These are phyloP conservation scores for Globisporangium camurandrum DNA, from an alignment of 352 stramenopile genomes.

Conservation along the genomic window DNA sequence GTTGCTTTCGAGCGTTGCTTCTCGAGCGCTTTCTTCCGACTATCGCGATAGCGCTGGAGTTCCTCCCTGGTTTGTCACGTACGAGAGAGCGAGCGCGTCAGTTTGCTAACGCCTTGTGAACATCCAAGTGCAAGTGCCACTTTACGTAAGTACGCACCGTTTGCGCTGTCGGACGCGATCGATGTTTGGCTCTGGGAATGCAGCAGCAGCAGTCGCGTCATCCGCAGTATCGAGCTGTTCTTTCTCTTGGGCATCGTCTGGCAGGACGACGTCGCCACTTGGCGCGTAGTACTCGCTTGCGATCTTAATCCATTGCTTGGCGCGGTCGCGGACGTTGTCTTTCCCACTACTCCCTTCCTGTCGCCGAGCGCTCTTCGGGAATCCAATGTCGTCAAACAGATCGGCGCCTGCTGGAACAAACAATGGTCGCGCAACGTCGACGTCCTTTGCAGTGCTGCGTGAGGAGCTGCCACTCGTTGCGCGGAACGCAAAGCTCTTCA, in stretches of 20 bases:
- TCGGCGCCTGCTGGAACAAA: constrained; percentile 69
- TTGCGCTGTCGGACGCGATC: constrained; percentile 68
- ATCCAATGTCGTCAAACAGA: constrained; percentile 66
- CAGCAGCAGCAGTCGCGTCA: too few species aligned
- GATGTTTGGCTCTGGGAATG: constrained; percentile 60
- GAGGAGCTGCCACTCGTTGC: constrained; percentile 29
- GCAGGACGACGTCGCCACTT: constrained; percentile 21
- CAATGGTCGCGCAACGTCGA: constrained; percentile 53
- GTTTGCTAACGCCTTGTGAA: too few species aligned
- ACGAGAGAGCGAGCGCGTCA: too few species aligned
- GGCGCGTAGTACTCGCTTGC: constrained; percentile 54
- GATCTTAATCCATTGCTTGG: constrained; percentile 61
- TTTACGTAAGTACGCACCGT: constrained; percentile 17
- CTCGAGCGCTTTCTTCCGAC: constrained; percentile 42
- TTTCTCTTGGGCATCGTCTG: constrained; percentile 20
- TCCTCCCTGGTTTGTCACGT: constrained; percentile 33
- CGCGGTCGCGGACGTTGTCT: constrained; percentile 53
- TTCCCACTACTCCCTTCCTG: constrained; percentile 40
- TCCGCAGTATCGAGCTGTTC: constrained; percentile 18
- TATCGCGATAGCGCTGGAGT: constrained; percentile 53
- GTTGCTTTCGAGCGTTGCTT: constrained; percentile 28
- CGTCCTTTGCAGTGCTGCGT: constrained; percentile 48
- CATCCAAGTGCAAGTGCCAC: too few species aligned
- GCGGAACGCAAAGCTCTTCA: constrained; percentile 64
- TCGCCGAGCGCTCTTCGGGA: constrained; percentile 47